Base-by-base conservation (phyloP, 495 filamentous ascomycete genomes). In the Trichoderma gamsii region DNA sequence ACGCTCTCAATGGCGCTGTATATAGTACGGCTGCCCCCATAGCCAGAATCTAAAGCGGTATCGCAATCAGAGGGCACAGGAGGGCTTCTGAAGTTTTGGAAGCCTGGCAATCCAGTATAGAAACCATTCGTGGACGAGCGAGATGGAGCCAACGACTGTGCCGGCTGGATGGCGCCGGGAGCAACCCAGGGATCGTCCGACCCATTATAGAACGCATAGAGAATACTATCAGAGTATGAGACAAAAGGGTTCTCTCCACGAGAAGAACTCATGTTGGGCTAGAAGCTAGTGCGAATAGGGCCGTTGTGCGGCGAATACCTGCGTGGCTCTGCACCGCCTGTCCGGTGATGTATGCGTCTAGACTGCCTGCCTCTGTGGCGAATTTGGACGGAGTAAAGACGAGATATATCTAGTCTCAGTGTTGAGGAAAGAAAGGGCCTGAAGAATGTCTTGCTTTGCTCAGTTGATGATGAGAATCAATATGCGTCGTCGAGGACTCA, bases 1-100 rank as follows among this genome's bases (percentile, higher is more conserved):
- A 25, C 56, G 27, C 56, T 61, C 27, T 61, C 56, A 32, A 61
- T 25, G 8, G n/a, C 15, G 56, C 56, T 61, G 16, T 61, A 61
- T 13, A 21, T 61, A 12, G 63, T 16, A 12, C 63, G 63, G 13
- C 13, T 46, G 7, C 65, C 44, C 25, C 65, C 65, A 35, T 66
- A 66, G n/a, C 65, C 65, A 13, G 65, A 66, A 12, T 66, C 65
- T 15, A 43, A 43, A 44, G 43, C 23, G 2, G 65, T 66, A n/a
- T 41, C 65, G 18, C 27, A 18, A 13, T 66, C 65, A 16, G 65
- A 66, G 13, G 65, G 65, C 41, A 46, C 16, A 43, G 41, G 18
- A n/a, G 21, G 15, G 43, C 41, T 66, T 9, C 65, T 44, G 15
- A 32, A 66, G 41, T 52, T 43, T 18, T 27, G 41, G 29, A 66